Evolutionary conservation across 2,329 filamentous ascomycete species (phyloP), one percentile per base, ranked within the genome.

Genomic region (Mollisia scopiformis): DNA sequence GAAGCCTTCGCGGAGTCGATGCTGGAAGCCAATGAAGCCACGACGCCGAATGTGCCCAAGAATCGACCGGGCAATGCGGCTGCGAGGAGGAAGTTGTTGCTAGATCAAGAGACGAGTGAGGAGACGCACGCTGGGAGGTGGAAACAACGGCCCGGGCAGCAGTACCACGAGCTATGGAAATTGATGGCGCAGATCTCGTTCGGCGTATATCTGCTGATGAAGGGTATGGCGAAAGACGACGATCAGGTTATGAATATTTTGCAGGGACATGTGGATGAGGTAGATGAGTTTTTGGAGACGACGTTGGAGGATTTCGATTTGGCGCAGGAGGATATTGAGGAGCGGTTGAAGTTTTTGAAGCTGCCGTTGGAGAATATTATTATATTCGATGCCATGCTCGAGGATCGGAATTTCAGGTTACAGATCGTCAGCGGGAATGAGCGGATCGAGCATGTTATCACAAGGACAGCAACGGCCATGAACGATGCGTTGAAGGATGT

Each of bases 101-200:
- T 96, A 46, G 87, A 90, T 62, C 85, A 87, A 64, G 81, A 83
- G 37, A 83, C 87, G 61, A 87, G 88, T 62, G 89, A 91, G 60
- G 84, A 87, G 14, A 84, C 92, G 13, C 90, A 91, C 73, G 88
- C 87, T 55, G 84, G 88, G 52, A 78, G 85, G 72, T 97, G 93
- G 92, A 87, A 89, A 60, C 88, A 90, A 73, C 86, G 88, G 56
- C 83, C 87, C 0, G 87, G 87, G 46, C 91, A 95, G 73, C 85
- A 86, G 70, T 89, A 92, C 72, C 95, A 98, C 73, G 92, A 96
- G 65, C 80, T 98, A 62, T 89, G 89, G 80, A 97, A 97, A 78
- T 85, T 97, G 52, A 85, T 96, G 72, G 88, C 94, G 16, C 94
- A 98, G 76, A 93, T 98, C 68, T 89, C 92, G 1, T 98, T 98